Percentiles rank a stretch among this genome's conserved stretches.
Conservation (phyloP, 2,329 filamentous ascomycete species). For the Cercospora brassicicola region DNA sequence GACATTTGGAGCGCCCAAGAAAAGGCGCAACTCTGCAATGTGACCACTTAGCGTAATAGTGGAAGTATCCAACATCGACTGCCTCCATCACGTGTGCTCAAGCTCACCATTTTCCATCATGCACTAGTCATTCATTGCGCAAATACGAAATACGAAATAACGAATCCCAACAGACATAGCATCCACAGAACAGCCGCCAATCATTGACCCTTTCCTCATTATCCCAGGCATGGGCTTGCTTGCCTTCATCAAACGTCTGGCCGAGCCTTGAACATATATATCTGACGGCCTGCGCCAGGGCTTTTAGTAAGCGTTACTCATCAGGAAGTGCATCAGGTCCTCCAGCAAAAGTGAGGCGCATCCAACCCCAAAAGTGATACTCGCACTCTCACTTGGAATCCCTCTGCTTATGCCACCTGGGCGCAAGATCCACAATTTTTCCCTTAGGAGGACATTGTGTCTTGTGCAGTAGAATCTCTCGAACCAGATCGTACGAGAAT, state of each 20-base stretch:
- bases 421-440: neutral
- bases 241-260: neutral
- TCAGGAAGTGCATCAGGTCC: neutral
- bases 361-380: neutral
- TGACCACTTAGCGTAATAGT: neutral
- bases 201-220: neutral
- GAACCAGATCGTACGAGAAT: constrained; percentile 8
- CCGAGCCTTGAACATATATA: neutral
- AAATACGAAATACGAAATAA: neutral
- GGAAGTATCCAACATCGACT: neutral
- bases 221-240: neutral
- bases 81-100: no score
- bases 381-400: neutral
- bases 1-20: constrained; percentile 52
- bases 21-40: neutral
- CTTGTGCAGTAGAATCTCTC: constrained; percentile 6
- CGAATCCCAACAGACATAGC: neutral
- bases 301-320: neutral
- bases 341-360: neutral
- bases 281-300: neutral
- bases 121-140: neutral
- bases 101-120: neutral
- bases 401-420: neutral
- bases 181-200: neutral
- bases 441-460: neutral